Evolutionary conservation across 2,329 filamentous ascomycete genomes (phyloP).

Genomic region (Talaromyces marneffei): DNA sequence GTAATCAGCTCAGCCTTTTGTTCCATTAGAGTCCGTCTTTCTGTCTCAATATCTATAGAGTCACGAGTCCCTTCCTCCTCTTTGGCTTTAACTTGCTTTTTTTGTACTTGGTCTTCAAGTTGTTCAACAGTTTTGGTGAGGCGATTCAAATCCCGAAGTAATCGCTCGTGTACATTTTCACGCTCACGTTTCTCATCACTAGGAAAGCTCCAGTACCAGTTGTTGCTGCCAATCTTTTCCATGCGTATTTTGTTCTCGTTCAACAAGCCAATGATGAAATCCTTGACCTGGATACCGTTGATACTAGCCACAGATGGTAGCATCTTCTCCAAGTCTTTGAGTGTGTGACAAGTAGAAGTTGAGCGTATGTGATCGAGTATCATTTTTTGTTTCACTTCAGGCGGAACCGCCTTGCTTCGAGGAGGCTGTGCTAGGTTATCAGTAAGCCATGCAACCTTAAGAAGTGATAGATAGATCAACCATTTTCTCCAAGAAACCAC

Average conservation of each 20-base stretch:
- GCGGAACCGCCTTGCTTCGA: conserved; percentile 47
- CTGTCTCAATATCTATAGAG: conserved; percentile 8
- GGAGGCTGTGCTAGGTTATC: conserved; percentile 32
- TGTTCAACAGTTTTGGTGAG: conserved; percentile 26
- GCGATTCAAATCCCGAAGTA: conserved; percentile 28
- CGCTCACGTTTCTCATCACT: conserved; percentile 51
- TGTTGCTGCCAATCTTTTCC: conserved; percentile 65
- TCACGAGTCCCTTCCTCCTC: conserved; percentile 22
- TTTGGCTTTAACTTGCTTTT: conserved; percentile 21
- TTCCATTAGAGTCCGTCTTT: conserved; percentile 19
- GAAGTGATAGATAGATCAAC: background rate
- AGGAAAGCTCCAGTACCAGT: conserved; percentile 66
- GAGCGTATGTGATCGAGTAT: conserved; percentile 57
- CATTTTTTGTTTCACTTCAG: conserved; percentile 52
- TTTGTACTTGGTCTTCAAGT: conserved; percentile 31
- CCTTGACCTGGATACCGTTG: conserved; percentile 62
- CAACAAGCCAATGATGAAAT: conserved; percentile 57
- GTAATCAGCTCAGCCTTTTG: conserved; percentile 21
- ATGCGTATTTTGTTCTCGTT: conserved; percentile 59
- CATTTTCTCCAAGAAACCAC: background rate
- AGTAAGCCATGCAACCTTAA: background rate
- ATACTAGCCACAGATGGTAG: conserved; percentile 58
- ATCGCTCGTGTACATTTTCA: conserved; percentile 28
- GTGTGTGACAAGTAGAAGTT: conserved; percentile 56
- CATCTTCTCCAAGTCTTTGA: conserved; percentile 63